These are phyloP conservation scores for Dichomitus squalens DNA, from an alignment of 1,284 basidiomycete species.

Conservation along the genomic window DNA sequence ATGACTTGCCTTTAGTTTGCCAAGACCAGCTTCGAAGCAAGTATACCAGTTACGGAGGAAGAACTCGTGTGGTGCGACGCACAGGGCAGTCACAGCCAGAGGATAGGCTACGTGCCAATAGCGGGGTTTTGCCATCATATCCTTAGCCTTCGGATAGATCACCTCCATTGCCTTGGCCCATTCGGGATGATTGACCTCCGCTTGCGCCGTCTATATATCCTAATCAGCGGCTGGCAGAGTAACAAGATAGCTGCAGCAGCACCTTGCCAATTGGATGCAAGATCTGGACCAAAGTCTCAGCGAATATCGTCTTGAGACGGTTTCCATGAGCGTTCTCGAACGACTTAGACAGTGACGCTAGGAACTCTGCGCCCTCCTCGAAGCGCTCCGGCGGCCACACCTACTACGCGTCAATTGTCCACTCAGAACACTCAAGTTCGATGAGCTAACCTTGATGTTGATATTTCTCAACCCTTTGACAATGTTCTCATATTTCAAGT, in stretches of 20 bases:
- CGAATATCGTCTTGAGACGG: slow-evolving; percentile 84
- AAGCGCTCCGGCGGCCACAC: slow-evolving; percentile 94
- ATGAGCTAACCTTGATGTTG: slow-evolving; percentile 67
- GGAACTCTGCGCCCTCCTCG: slow-evolving; percentile 92
- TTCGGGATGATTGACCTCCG: slow-evolving; percentile 93
- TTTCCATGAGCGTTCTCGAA: slow-evolving; percentile 87
- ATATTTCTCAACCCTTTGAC: slow-evolving; percentile 80
- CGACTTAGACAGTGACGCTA: slow-evolving; percentile 80
- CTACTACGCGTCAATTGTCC: slow-evolving; percentile 39
- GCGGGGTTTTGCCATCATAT: slow-evolving; percentile 88
- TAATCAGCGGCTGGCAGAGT: not conserved
- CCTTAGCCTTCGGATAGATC: slow-evolving; percentile 83
- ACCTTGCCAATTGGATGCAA: slow-evolving; percentile 92
- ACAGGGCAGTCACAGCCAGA: slow-evolving; percentile 81
- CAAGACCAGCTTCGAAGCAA: slow-evolving; percentile 71
- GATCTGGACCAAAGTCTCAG: slow-evolving; percentile 79
- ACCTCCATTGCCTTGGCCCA: slow-evolving; percentile 92
- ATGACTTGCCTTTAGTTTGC: slow-evolving; percentile 77
- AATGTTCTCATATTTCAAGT: slow-evolving; percentile 81
- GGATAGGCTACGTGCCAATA: slow-evolving; percentile 93
- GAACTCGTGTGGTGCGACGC: slow-evolving; percentile 85
- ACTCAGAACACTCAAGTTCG: not conserved
- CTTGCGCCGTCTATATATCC: slow-evolving; percentile 78
- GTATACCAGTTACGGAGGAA: slow-evolving; percentile 83
- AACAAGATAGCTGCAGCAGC: slow-evolving; percentile 7